phyloP scores from a whole-genome alignment of 805 yeast species.

The Starmerella etchellsii region DNA sequence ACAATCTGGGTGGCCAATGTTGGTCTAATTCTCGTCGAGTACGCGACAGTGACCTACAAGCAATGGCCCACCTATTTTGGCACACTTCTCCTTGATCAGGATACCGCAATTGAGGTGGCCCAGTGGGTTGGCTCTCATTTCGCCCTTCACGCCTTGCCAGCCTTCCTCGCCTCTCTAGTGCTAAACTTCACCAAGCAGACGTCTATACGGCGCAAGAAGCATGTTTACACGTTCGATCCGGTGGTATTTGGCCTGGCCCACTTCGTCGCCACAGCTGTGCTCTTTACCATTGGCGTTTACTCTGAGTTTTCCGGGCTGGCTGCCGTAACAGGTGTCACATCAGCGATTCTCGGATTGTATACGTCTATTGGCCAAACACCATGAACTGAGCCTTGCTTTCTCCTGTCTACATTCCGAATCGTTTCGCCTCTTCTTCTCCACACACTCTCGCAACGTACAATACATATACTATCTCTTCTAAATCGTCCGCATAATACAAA shows the following conservation, averaged over 20 bases:
- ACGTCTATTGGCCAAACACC: constrained; percentile 22
- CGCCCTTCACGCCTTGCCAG: constrained; percentile 18
- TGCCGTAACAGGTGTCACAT: constrained; percentile 8
- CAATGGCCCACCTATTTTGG: background rate
- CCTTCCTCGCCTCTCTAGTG: constrained; percentile 21
- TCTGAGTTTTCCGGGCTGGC: background rate
- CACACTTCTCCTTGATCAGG: too few species aligned
- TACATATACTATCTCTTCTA: too few species aligned
- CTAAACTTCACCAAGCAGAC: constrained; percentile 26
- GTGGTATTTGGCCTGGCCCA: constrained; percentile 40
- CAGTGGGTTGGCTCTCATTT: too few species aligned
- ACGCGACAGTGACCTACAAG: background rate
- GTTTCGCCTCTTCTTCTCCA: too few species aligned
- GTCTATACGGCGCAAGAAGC: constrained; percentile 14
- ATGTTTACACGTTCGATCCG: constrained; percentile 34
- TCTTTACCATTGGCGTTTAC: background rate
- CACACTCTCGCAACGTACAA: too few species aligned
- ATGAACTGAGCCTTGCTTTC: background rate
- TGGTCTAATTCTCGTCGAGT: constrained; percentile 5
- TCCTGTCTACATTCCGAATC: too few species aligned
- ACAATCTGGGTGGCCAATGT: constrained; percentile 7
- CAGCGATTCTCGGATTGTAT: constrained; percentile 28
- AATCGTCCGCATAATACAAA: too few species aligned
- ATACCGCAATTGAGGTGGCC: too few species aligned
- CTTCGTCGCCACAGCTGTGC: constrained; percentile 30